phyloP scores from a whole-genome alignment of 2,329 filamentous ascomycete genomes.

The Verticillium klebahnii region DNA sequence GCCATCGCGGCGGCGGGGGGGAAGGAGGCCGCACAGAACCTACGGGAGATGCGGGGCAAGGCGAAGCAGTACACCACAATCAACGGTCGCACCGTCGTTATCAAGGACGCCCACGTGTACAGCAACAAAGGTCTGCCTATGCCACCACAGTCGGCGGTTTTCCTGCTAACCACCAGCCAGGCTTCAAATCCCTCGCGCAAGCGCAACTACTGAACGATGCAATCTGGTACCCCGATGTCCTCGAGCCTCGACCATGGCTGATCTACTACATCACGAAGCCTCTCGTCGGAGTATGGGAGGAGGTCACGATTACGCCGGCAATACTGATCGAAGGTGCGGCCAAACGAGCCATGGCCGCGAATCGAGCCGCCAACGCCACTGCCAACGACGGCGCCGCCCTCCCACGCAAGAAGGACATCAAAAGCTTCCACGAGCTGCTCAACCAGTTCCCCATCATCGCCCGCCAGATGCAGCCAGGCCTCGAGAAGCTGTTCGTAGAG shows the following conservation, averaged over 20 bases:
- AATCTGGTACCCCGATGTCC: slow-evolving; percentile 84
- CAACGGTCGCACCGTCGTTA: slow-evolving; percentile 87
- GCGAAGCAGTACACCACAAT: slow-evolving; percentile 90
- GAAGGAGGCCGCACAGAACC: slow-evolving; percentile 55
- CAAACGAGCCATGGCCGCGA: slow-evolving; percentile 30
- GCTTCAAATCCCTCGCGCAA: slow-evolving; percentile 88
- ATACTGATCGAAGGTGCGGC: slow-evolving; percentile 43
- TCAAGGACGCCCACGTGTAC: slow-evolving; percentile 90
- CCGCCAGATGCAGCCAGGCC: slow-evolving; percentile 86
- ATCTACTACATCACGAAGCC: slow-evolving; percentile 94
- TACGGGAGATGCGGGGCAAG: slow-evolving; percentile 86
- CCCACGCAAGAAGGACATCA: slow-evolving; percentile 82
- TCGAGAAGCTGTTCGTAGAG: slow-evolving; percentile 86
- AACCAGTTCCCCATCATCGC: slow-evolving; percentile 94
- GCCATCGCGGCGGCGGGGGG: slow-evolving; percentile 43
- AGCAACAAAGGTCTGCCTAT: slow-evolving; percentile 78
- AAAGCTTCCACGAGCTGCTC: slow-evolving; percentile 82
- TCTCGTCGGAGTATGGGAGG: slow-evolving; percentile 77
- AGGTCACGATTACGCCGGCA: slow-evolving; percentile 67
- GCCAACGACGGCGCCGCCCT: slow-evolving; percentile 38
- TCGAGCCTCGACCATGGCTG: slow-evolving; percentile 90
- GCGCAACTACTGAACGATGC: slow-evolving; percentile 79
- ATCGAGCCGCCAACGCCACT: slow-evolving; percentile 29
- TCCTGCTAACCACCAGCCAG: slow-evolving; percentile 35
- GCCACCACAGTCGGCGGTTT: neutral